Percentiles rank a stretch among this genome's conserved stretches.
phyloP scores from a whole-genome alignment of 176 grass and related monocot species.

The Calamus simplicifolius region DNA sequence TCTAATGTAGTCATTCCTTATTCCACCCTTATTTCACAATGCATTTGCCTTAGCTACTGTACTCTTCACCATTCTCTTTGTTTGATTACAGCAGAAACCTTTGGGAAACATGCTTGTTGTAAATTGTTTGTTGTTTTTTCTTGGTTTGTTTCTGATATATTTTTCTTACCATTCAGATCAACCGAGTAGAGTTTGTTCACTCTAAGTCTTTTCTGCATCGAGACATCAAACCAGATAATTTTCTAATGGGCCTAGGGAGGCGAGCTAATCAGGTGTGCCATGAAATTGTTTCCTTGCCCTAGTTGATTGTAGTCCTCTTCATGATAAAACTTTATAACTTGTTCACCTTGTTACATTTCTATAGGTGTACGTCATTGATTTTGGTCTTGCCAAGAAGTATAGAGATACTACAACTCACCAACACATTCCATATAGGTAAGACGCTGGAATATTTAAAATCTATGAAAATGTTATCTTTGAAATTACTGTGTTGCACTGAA shows the following conservation, averaged over 20 bases:
- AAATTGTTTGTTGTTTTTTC: slow-evolving; percentile 3
- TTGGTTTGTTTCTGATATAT: slow-evolving; percentile 3
- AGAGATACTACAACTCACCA: slow-evolving; percentile 59
- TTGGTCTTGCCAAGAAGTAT: slow-evolving; percentile 91
- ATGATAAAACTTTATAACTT: slow-evolving; percentile 1
- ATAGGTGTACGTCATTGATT: slow-evolving; percentile 90
- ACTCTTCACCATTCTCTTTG: no score
- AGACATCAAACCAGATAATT: slow-evolving; percentile 97
- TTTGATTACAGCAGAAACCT: no score
- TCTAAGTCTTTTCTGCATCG: slow-evolving; percentile 79
- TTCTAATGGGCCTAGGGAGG: slow-evolving; percentile 81
- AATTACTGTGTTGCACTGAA: no score
- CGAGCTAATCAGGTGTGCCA: slow-evolving; percentile 52
- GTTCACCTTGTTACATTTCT: slow-evolving; percentile 1
- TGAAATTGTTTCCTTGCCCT: background rate
- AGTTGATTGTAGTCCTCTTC: background rate
- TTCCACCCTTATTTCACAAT: no score
- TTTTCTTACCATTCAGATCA: slow-evolving; percentile 35
- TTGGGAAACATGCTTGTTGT: no score
- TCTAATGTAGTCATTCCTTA: no score
- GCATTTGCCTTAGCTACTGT: no score
- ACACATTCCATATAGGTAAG: slow-evolving; percentile 88
- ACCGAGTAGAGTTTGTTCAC: slow-evolving; percentile 72
- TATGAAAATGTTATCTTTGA: no score
- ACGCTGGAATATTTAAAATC: no score